Percentiles rank a stretch among this genome's conserved stretches.
Conservation (phyloP, 371 early-diverging fungal species). For the Lichtheimia corymbifera region DNA sequence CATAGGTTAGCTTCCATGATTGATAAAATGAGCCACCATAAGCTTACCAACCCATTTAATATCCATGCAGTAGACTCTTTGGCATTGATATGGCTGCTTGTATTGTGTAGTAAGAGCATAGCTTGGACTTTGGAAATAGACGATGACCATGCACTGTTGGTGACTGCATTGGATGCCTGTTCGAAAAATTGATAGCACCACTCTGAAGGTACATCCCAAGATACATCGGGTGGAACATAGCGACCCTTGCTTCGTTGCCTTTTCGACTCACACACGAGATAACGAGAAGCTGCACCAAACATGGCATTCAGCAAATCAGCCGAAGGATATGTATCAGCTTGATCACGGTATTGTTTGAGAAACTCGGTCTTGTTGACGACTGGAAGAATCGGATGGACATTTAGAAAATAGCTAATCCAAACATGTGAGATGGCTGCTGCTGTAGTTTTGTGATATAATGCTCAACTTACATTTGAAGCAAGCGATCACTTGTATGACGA, state of each 20-base stretch:
- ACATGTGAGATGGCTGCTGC: neutral
- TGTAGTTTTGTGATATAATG: neutral
- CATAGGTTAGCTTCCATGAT: too few species aligned
- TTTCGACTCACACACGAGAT: conserved; percentile 36
- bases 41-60: conserved; percentile 1
- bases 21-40: neutral
- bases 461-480: conserved; percentile 39
- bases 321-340: conserved; percentile 42
- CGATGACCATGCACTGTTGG: conserved; percentile 17
- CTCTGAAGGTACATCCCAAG: conserved; percentile 35
- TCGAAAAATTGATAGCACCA: conserved; percentile 50
- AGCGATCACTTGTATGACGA: conserved; percentile 38
- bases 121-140: conserved; percentile 48
- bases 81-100: conserved; percentile 37
- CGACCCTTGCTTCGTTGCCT: conserved; percentile 13
- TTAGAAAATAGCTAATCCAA: conserved; percentile 39
- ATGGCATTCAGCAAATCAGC: conserved; percentile 47
- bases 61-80: conserved; percentile 45
- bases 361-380: conserved; percentile 46
- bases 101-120: conserved; percentile 42
- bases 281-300: conserved; percentile 54
- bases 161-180: conserved; percentile 29
- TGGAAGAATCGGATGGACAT: conserved; percentile 48
- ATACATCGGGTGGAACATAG: conserved; percentile 24
- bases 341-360: conserved; percentile 44